phyloP scores from a whole-genome alignment of 805 yeast species.

The Saccharomycopsis fermentans region DNA sequence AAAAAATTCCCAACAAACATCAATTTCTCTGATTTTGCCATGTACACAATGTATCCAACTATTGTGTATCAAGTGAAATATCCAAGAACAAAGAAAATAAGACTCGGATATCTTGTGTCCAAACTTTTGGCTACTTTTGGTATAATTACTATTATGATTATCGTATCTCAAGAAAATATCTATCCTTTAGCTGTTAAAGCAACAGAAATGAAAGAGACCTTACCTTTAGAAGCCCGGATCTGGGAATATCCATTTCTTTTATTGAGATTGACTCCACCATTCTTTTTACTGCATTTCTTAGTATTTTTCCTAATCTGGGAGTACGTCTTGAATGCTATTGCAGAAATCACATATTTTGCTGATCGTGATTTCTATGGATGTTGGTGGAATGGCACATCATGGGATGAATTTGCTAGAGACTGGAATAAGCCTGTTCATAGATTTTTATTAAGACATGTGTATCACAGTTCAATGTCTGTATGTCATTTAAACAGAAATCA shows the following conservation, averaged over 20 bases:
- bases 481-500: constrained; percentile 49
- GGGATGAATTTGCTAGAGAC: constrained; percentile 87
- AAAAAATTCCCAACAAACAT: constrained; percentile 67
- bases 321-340: constrained; percentile 78
- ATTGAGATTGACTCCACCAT: constrained; percentile 71
- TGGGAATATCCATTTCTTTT: constrained; percentile 46
- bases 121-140: constrained; percentile 82
- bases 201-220: constrained; percentile 34
- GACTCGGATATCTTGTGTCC: constrained; percentile 57
- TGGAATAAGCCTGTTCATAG: constrained; percentile 95
- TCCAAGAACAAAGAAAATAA: constrained; percentile 62
- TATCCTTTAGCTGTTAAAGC: constrained; percentile 66
- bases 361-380: constrained; percentile 91
- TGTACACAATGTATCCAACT: constrained; percentile 82
- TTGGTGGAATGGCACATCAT: constrained; percentile 95
- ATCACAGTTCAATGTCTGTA: constrained; percentile 79
- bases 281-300: constrained; percentile 62
- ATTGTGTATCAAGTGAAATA: constrained; percentile 73
- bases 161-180: constrained; percentile 63
- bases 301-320: constrained; percentile 93
- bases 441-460: constrained; percentile 84
- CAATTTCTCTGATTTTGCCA: constrained; percentile 52
- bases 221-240: constrained; percentile 38
- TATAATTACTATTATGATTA: constrained; percentile 70
- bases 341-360: constrained; percentile 77